Conservation (phyloP, 306 rosid genomes). For the Trichosanthes truncata region DNA sequence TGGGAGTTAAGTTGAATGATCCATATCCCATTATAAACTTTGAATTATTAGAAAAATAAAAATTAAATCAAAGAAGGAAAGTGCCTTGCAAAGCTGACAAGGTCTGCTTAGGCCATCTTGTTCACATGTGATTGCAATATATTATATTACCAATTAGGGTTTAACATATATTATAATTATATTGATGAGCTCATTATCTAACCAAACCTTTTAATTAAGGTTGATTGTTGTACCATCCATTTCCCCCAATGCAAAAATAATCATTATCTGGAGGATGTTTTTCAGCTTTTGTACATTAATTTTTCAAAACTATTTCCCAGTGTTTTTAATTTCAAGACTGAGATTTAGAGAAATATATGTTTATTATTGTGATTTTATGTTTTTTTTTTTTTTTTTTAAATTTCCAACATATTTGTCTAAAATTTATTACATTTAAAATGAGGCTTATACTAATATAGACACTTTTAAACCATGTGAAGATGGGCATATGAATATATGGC, state of each 20-base stretch:
- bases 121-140: neutral
- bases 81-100: neutral
- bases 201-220: neutral
- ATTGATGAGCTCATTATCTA: slow-evolving; percentile 1
- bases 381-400: neutral
- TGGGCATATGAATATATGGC: too few relatives aligned
- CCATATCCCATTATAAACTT: neutral
- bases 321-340: neutral
- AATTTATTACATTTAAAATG: too few relatives aligned
- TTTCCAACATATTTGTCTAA: neutral
- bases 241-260: neutral
- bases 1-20: neutral
- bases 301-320: neutral
- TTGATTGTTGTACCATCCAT: neutral
- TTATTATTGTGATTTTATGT: neutral
- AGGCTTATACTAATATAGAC: neutral
- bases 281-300: neutral
- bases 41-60: neutral
- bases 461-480: too few relatives aligned
- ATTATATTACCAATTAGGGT: neutral
- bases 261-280: neutral
- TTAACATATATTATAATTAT: neutral
- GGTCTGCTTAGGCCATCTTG: neutral
- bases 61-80: neutral
- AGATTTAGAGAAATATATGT: neutral